Evolutionary conservation across 2,329 filamentous ascomycete species (phyloP).

Genomic region (Sporothrix curviconia): DNA sequence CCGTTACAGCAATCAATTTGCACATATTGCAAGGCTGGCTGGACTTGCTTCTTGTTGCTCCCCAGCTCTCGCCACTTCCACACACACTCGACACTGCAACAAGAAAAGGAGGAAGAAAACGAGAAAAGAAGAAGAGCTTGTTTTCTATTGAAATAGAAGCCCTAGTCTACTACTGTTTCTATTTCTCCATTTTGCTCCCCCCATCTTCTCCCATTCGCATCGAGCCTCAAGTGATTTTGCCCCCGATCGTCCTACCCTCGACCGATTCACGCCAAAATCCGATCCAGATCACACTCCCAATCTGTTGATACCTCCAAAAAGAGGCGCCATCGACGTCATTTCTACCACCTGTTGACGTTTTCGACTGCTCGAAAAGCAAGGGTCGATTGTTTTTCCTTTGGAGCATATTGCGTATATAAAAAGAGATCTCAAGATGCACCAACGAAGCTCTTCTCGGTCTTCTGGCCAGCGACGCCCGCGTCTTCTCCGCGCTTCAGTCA

Average conservation of each 20-base stretch:
- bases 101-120: too few relatives aligned
- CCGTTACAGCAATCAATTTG: too few relatives aligned
- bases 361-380: too few relatives aligned
- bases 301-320: not conserved
- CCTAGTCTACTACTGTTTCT: too few relatives aligned
- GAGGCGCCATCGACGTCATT: conserved; percentile 3
- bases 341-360: not conserved
- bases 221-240: too few relatives aligned
- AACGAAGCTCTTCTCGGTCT: conserved; percentile 33
- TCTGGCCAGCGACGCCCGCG: conserved; percentile 41
- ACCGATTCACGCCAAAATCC: not conserved
- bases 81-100: too few relatives aligned
- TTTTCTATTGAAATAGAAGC: too few relatives aligned
- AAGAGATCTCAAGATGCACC: conserved; percentile 12
- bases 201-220: too few relatives aligned
- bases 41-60: too few relatives aligned
- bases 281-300: not conserved
- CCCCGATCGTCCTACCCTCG: not conserved
- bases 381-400: not conserved
- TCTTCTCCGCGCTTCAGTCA: conserved; percentile 48
- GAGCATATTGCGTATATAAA: not conserved
- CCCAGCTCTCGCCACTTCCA: too few relatives aligned
- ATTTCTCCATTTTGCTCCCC: not conserved
- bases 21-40: too few relatives aligned
- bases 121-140: not conserved